Evolutionary conservation across 2,329 filamentous ascomycete genomes (phyloP).

Genomic region (Epichloe coenophiala): DNA sequence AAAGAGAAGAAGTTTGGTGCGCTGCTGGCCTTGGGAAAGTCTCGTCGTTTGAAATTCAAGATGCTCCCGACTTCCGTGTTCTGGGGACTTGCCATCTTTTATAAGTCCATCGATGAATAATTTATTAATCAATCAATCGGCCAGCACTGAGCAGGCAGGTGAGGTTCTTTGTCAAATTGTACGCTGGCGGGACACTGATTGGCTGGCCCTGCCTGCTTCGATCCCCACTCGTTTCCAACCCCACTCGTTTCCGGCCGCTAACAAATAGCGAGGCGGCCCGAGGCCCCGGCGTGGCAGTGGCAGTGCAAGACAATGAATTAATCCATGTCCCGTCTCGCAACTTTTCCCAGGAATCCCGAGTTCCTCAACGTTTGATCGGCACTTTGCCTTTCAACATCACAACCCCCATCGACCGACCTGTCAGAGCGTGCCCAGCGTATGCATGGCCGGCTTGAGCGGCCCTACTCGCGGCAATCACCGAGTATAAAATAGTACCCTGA

Average conservation of each 20-base stretch:
- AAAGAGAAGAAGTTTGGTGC: neutral
- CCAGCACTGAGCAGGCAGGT: neutral
- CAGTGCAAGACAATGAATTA: neutral
- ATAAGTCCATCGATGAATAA: neutral
- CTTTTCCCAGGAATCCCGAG: neutral
- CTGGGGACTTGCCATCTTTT: neutral
- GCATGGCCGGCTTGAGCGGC: neutral
- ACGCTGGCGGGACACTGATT: neutral
- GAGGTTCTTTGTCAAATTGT: neutral
- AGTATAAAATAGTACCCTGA: neutral
- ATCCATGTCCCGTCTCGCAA: neutral
- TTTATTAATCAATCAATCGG: neutral
- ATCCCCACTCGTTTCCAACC: neutral
- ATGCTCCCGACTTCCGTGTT: neutral
- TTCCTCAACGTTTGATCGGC: neutral
- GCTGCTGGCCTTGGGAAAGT: neutral
- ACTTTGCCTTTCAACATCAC: neutral
- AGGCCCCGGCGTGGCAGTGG: neutral
- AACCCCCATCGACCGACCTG: neutral
- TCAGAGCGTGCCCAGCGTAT: neutral
- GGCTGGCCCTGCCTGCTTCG: neutral
- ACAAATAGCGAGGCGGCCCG: neutral
- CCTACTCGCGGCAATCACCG: neutral
- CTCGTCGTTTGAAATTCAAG: neutral
- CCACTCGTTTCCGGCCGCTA: neutral